A percentile compares a stretch with the other conserved stretches of the same genome.
Evolutionary conservation across 2,329 filamentous ascomycete species (phyloP).

Genomic region (Hypoxylon sp.): DNA sequence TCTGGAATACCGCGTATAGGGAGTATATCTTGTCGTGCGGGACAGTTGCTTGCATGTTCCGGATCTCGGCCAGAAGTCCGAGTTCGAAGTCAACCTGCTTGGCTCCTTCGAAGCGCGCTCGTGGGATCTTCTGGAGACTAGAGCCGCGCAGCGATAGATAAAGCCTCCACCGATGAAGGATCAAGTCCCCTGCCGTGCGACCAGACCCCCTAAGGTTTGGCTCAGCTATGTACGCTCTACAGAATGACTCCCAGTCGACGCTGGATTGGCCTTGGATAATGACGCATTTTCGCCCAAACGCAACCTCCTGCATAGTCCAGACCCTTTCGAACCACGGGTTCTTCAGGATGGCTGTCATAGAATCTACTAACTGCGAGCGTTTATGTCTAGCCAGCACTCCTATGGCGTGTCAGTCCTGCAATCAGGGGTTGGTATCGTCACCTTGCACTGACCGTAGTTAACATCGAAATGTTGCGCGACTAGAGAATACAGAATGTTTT

Average conservation of each 20-base stretch:
- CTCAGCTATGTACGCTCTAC: background rate
- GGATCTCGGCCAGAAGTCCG: slow-evolving; percentile 5
- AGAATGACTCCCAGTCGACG: no score
- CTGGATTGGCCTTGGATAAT: slow-evolving; percentile 14
- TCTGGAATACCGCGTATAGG: slow-evolving; percentile 4
- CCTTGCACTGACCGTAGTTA: no score
- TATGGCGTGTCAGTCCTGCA: no score
- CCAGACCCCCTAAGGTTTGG: background rate
- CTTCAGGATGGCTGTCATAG: no score
- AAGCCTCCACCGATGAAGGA: background rate
- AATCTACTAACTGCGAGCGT: no score
- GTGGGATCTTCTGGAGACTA: background rate
- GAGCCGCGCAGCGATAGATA: background rate
- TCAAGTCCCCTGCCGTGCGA: background rate
- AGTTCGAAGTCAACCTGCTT: background rate
- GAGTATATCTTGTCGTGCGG: slow-evolving; percentile 21
- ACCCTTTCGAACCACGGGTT: no score
- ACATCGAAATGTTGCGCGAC: no score
- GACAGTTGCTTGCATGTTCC: background rate
- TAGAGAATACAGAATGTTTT: no score
- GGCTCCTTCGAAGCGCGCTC: background rate
- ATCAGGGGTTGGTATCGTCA: no score
- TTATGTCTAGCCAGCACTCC: no score
- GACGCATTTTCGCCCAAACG: slow-evolving; percentile 5
- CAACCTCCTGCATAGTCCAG: no score